Conservation (phyloP, 139 green algal species). For the Bryopsis sp. region DNA sequence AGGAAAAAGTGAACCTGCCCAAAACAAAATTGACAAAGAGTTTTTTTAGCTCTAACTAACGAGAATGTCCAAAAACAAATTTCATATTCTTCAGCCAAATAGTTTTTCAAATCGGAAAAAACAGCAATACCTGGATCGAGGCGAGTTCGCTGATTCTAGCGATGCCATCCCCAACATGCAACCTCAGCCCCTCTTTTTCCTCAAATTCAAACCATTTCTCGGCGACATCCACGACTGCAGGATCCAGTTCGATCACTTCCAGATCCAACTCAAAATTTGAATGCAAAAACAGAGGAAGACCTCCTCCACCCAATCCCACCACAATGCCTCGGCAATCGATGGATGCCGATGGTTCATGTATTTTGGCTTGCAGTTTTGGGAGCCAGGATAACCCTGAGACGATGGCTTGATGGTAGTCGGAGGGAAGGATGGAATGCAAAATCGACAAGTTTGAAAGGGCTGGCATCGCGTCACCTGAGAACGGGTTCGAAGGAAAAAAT, state of each 20-base stretch:
- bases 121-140: neutral
- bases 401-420: neutral
- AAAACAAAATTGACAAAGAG: neutral
- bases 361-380: too few relatives aligned
- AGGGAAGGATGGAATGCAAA: too few relatives aligned
- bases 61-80: neutral
- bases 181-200: neutral
- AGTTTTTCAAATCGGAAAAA: neutral
- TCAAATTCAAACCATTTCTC: conserved; percentile 40
- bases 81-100: neutral
- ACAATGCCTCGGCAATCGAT: conserved; percentile 25
- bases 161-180: neutral
- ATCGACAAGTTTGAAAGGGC: too few relatives aligned
- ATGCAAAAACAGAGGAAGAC: conserved; percentile 40
- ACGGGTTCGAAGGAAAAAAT: too few relatives aligned
- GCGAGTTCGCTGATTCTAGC: neutral
- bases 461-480: too few relatives aligned
- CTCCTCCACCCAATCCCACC: conserved; percentile 45
- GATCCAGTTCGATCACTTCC: conserved; percentile 41
- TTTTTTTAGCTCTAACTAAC: neutral
- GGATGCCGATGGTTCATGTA: too few relatives aligned
- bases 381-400: too few relatives aligned
- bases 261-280: conserved; percentile 25
- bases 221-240: conserved; percentile 35
- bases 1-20: neutral